Conservation (phyloP, 176 grass and related monocot genomes). For the Leersia perrieri region DNA sequence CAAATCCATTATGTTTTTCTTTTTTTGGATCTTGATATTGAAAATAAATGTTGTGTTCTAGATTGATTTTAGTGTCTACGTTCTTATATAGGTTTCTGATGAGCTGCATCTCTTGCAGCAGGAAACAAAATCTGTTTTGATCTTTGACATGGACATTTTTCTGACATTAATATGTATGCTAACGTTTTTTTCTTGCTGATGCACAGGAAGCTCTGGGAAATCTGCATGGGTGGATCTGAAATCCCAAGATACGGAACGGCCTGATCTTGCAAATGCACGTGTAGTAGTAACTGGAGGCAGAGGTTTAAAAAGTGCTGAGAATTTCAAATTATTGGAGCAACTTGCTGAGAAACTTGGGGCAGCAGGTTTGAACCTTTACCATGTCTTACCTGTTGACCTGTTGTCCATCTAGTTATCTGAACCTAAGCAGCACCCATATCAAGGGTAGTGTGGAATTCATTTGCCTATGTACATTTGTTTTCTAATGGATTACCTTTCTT, state of each 20-base stretch:
- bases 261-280: constrained; percentile 80
- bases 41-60: neutral
- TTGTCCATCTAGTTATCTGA: neutral
- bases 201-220: constrained; percentile 48
- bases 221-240: constrained; percentile 77
- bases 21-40: neutral
- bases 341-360: constrained; percentile 98
- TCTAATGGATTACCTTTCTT: neutral
- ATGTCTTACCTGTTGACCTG: rapidly evolving
- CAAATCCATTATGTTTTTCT: neutral
- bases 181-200: neutral
- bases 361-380: constrained; percentile 49
- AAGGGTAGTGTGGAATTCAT: neutral
- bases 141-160: neutral
- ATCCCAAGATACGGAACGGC: constrained; percentile 81
- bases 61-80: neutral
- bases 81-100: constrained; percentile 2
- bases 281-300: constrained; percentile 88
- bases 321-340: constrained; percentile 90
- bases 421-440: neutral
- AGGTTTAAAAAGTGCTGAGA: constrained; percentile 88
- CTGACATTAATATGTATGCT: neutral
- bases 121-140: neutral
- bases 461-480: neutral
- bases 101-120: neutral